phyloP scores from a whole-genome alignment of 1,284 basidiomycete species.

The Austropuccinia psidii region DNA sequence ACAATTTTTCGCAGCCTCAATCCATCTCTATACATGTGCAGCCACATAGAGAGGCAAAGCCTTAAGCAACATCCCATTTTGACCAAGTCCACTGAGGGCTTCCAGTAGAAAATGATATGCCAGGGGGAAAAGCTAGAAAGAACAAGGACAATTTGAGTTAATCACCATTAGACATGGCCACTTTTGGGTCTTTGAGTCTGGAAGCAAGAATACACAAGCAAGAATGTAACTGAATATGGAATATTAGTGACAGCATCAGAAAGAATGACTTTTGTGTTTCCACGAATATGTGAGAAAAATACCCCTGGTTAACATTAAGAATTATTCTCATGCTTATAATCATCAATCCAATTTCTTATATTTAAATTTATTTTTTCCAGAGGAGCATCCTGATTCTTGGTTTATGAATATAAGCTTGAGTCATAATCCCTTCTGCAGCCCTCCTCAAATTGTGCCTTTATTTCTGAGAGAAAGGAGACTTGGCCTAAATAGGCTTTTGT shows the following conservation, averaged over 20 bases:
- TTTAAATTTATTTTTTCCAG: constrained; percentile 88
- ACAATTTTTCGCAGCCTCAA: too few species aligned
- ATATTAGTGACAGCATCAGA: constrained; percentile 89
- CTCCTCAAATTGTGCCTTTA: constrained; percentile 97
- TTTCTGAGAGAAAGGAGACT: constrained; percentile 88
- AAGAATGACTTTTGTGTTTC: constrained; percentile 89
- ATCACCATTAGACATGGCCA: too few species aligned
- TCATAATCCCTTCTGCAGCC: constrained; percentile 84
- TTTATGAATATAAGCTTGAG: constrained; percentile 91
- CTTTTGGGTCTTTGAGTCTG: constrained; percentile 84
- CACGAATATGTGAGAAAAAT: constrained; percentile 59
- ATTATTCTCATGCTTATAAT: not conserved
- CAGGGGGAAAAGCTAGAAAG: too few species aligned
- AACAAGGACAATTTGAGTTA: too few species aligned
- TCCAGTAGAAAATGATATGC: too few species aligned
- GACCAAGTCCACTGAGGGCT: too few species aligned
- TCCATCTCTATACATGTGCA: too few species aligned
- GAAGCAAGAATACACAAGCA: constrained; percentile 89
- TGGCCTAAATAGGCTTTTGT: constrained; percentile 97
- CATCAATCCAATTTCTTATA: constrained; percentile 52
- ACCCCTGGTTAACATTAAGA: not conserved
- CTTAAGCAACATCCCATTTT: too few species aligned
- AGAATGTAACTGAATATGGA: constrained; percentile 88
- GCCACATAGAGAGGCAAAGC: too few species aligned
- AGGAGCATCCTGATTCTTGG: constrained; percentile 95